Evolutionary conservation across 1,139 yeast genomes (phyloP), one percentile per base, ranked within the genome.

Genomic region (Yamadazyma blattariae): DNA sequence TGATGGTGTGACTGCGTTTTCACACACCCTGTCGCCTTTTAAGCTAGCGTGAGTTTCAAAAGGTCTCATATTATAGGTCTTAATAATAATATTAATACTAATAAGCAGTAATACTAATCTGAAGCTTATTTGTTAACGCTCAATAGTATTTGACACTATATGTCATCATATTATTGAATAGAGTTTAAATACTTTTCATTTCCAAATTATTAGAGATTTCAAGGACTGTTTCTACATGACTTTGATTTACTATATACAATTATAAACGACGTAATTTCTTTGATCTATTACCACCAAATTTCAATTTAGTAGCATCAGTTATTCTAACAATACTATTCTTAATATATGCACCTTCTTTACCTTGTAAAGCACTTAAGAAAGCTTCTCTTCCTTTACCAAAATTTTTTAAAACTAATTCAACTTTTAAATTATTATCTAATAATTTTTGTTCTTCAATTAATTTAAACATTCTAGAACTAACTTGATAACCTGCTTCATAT

Each of bases 401-500:
- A 48, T 87, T 86, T 51, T 80, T 80, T 52, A 89, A 67, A 13
- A 87, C 77, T 37, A 92, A 60, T 57, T 90, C 97, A 16, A 83
- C 62, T 45, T 78, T 74, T 47, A 75, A 77, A 46, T 70, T 71
- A 7, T 71, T 67, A 2, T 63, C 64, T 36, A 80, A 60, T 42
- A 72, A 64, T 29, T 73, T 74, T 45, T 71, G 70, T 45, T 79
- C 82, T 51, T 80, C 78, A 51, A 90, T 85, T 43, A 74, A 60
- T 45, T 81, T 74, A 61, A 90, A 88, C 67, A 86, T 71, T 46
- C 77, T 76, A 7, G 89, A 67, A 16, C 89, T 70, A 10, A 92
- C 85, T 56, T 89, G 96, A 68, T 84, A 89, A n/a, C 84, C 86
- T 1, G 96, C 97, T 62, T 90, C 98, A 54, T 87, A 87, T 58